Evolutionary conservation across 2,329 filamentous ascomycete species (phyloP).

Genomic region (Ramichloridium luteum): DNA sequence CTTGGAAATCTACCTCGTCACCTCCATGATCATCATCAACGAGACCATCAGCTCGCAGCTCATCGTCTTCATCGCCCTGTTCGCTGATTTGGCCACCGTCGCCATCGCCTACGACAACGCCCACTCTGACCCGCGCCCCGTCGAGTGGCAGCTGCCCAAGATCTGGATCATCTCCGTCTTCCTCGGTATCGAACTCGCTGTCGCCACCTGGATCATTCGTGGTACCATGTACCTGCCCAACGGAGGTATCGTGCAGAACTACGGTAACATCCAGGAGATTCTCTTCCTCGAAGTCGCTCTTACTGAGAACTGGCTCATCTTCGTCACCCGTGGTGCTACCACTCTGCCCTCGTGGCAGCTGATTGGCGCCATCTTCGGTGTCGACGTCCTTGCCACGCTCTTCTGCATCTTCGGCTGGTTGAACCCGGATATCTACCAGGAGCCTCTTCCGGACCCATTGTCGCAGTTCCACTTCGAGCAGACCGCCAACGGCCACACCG

Average conservation of each 20-base stretch:
- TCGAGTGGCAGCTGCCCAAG: slow-evolving; percentile 72
- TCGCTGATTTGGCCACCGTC: slow-evolving; percentile 68
- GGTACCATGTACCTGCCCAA: slow-evolving; percentile 55
- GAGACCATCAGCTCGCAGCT: slow-evolving; percentile 61
- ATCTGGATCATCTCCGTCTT: slow-evolving; percentile 66
- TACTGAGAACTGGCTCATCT: slow-evolving; percentile 44
- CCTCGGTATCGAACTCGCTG: slow-evolving; percentile 55
- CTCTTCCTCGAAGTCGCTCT: slow-evolving; percentile 42
- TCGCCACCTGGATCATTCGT: slow-evolving; percentile 61
- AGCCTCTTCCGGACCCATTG: slow-evolving; percentile 31
- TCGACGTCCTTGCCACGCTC: slow-evolving; percentile 59
- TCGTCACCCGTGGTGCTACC: slow-evolving; percentile 48
- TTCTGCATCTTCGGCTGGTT: slow-evolving; percentile 69
- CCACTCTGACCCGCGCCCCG: slow-evolving; percentile 60
- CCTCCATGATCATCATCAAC: slow-evolving; percentile 69
- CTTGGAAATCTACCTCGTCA: slow-evolving; percentile 64
- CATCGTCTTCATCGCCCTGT: slow-evolving; percentile 67
- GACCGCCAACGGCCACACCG: slow-evolving; percentile 37
- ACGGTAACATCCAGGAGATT: slow-evolving; percentile 61
- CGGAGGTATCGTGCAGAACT: slow-evolving; percentile 65
- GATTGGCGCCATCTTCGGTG: slow-evolving; percentile 56
- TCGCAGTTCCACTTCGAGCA: slow-evolving; percentile 22
- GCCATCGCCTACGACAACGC: slow-evolving; percentile 71
- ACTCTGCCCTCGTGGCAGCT: slow-evolving; percentile 67
- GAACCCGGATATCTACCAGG: slow-evolving; percentile 37